phyloP scores from a whole-genome alignment of 768 basidiomycete species.

The Rhodosporidiobolus sp. region DNA sequence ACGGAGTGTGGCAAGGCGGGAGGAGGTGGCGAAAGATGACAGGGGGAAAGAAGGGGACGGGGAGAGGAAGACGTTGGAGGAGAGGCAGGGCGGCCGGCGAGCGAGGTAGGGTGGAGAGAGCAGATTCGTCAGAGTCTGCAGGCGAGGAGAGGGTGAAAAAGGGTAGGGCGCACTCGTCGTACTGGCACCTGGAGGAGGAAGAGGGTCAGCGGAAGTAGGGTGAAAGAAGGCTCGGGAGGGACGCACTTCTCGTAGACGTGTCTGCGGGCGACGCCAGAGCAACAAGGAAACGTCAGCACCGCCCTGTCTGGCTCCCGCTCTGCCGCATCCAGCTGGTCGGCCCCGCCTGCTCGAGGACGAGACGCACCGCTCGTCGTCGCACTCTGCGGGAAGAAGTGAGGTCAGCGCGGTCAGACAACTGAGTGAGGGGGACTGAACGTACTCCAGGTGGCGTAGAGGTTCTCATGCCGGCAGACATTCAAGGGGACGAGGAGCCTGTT shows the following conservation, averaged over 20 bases:
- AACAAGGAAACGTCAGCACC: not conserved
- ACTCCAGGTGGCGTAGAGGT: constrained; percentile 45
- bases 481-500: constrained; percentile 41
- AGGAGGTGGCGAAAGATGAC: not conserved
- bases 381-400: constrained; percentile 23
- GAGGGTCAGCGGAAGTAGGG: not conserved
- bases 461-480: constrained; percentile 45
- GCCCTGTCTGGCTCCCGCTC: not conserved
- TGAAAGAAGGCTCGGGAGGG: not conserved
- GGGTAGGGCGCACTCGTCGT: constrained; percentile 42
- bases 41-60: not conserved
- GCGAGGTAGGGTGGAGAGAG: not conserved
- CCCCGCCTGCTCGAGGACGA: too few relatives aligned
- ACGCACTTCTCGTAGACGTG: constrained; percentile 45
- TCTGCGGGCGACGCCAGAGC: constrained; percentile 9
- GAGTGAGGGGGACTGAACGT: not conserved
- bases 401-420: not conserved
- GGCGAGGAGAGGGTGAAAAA: too few relatives aligned
- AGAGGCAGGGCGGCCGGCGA: not conserved
- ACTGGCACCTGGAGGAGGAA: constrained; percentile 41
- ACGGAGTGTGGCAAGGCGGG: not conserved
- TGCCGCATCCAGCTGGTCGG: too few relatives aligned
- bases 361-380: constrained; percentile 44
- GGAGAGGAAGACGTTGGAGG: not conserved
- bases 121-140: too few relatives aligned